phyloP scores from a whole-genome alignment of 1,284 basidiomycete species.

The Malassezia obtusa region DNA sequence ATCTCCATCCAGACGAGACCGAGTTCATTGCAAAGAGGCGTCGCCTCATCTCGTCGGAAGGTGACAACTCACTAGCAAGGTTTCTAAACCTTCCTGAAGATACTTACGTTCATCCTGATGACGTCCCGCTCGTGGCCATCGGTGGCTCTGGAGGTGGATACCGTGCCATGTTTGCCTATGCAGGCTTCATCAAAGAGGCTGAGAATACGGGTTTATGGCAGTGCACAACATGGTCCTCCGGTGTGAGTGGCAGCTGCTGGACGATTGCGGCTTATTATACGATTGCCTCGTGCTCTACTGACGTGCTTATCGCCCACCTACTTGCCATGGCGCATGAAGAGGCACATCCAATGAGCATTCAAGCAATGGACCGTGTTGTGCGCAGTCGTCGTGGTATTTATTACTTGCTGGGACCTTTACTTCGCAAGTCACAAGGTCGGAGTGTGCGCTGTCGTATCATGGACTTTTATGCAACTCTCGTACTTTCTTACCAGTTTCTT shows the following conservation, averaged over 20 bases:
- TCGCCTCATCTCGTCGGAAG: slow-evolving; percentile 19
- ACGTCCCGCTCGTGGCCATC: slow-evolving; percentile 43
- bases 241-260: slow-evolving; percentile 48
- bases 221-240: slow-evolving; percentile 36
- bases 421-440: slow-evolving; percentile 33
- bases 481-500: slow-evolving; percentile 32
- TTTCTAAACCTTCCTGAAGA: slow-evolving; percentile 28
- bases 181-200: slow-evolving; percentile 33
- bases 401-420: slow-evolving; percentile 37
- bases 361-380: slow-evolving; percentile 37
- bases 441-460: slow-evolving; percentile 39
- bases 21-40: slow-evolving; percentile 22
- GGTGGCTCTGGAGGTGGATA: slow-evolving; percentile 49
- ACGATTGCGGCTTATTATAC: slow-evolving; percentile 38
- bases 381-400: slow-evolving; percentile 33
- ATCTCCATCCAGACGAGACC: slow-evolving; percentile 26
- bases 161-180: slow-evolving; percentile 40
- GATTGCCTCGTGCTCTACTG: slow-evolving; percentile 25
- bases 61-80: slow-evolving; percentile 17
- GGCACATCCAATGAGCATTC: slow-evolving; percentile 37
- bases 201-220: slow-evolving; percentile 39
- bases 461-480: slow-evolving; percentile 44
- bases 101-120: slow-evolving; percentile 40
- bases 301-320: slow-evolving; percentile 29
- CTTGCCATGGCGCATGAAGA: slow-evolving; percentile 32